A percentile compares a stretch with the other conserved stretches of the same genome.
These are phyloP conservation scores for Neofusicoccum parvum DNA, from an alignment of 2,329 filamentous ascomycete species.

Conservation along the genomic window DNA sequence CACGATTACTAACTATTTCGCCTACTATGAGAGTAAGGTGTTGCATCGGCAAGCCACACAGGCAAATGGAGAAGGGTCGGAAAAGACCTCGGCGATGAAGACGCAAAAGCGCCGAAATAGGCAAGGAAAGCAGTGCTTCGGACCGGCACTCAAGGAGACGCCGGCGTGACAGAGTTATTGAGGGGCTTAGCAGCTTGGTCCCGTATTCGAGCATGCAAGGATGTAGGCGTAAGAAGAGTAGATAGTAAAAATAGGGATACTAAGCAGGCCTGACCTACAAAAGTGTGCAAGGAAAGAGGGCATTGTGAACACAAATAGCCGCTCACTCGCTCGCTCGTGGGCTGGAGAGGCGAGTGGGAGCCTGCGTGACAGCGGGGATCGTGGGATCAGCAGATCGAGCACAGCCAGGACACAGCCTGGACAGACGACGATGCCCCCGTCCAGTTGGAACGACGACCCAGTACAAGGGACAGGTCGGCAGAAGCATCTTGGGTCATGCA, in stretches of 20 bases:
- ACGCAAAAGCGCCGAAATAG: background rate
- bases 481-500: background rate
- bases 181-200: background rate
- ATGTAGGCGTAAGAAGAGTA: background rate
- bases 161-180: background rate
- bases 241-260: background rate
- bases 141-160: background rate
- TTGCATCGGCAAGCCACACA: too few species aligned
- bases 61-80: too few species aligned
- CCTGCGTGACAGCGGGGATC: background rate
- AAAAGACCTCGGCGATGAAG: background rate
- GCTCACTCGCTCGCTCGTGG: too few species aligned
- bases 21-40: too few species aligned
- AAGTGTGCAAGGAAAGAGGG: too few species aligned
- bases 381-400: background rate
- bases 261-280: background rate
- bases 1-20: too few species aligned
- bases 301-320: too few species aligned
- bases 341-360: background rate
- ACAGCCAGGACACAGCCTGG: background rate
- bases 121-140: background rate
- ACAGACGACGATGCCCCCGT: too few species aligned
- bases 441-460: background rate
- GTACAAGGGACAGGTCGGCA: background rate
- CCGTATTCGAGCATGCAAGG: background rate